These are phyloP conservation scores for Rosa rugosa DNA, from an alignment of 306 rosid species.

Conservation along the genomic window DNA sequence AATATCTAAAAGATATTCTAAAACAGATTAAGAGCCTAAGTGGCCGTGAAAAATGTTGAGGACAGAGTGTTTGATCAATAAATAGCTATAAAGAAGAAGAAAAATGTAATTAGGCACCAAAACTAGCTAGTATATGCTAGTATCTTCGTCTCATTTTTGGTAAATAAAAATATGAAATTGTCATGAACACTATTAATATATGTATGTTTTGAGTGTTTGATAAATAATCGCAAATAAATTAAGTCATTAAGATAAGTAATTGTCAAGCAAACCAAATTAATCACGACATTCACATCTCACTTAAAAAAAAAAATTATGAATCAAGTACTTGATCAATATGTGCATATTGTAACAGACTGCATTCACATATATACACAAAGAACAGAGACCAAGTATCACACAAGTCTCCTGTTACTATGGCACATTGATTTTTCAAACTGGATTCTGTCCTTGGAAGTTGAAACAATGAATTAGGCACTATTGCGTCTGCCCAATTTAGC, in stretches of 20 bases:
- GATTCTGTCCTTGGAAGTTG: neutral
- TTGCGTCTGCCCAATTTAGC: neutral
- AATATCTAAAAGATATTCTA: neutral
- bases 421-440: neutral
- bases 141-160: neutral
- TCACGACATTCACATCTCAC: too few species aligned
- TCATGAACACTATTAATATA: too few species aligned
- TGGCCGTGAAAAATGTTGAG: too few species aligned
- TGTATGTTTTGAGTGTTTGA: too few species aligned
- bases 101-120: too few species aligned
- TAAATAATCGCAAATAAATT: too few species aligned
- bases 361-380: neutral
- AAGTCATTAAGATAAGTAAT: too few species aligned
- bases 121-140: neutral
- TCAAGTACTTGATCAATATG: neutral
- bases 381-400: neutral
- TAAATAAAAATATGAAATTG: too few species aligned
- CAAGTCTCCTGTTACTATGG: neutral
- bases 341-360: neutral
- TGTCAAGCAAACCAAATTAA: neutral
- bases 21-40: neutral
- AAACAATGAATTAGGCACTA: neutral
- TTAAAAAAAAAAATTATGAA: neutral
- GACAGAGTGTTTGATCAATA: neutral
- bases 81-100: too few species aligned